Conservation (phyloP, 192 early-diverging fungal genomes). For the Coemansia sp. region DNA sequence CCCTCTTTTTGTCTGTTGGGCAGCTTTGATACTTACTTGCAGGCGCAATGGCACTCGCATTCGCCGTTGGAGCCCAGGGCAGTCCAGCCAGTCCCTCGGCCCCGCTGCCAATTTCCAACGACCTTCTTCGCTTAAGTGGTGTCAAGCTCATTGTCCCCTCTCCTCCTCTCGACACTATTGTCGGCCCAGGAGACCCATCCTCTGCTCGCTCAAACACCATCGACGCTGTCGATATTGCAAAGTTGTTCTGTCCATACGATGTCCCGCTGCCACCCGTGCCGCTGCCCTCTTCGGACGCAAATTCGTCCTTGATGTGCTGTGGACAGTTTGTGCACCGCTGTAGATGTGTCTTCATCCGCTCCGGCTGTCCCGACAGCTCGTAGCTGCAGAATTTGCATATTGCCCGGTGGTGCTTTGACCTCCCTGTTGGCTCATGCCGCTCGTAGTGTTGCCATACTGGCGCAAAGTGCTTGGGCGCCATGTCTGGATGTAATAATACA, state of each 20-base stretch:
- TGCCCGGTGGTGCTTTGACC: conserved; percentile 52
- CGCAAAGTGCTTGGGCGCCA: conserved; percentile 55
- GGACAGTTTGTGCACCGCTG: conserved; percentile 42
- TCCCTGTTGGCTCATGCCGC: conserved; percentile 49
- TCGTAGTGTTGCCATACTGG: conserved; percentile 52
- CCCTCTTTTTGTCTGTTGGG: background rate
- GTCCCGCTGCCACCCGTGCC: conserved; percentile 1
- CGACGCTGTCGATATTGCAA: conserved; percentile 7
- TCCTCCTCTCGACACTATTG: background rate
- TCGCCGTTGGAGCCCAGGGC: conserved; percentile 35
- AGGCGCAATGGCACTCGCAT: conserved; percentile 30
- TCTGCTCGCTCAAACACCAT: conserved; percentile 14
- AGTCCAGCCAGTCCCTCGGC: conserved; percentile 40
- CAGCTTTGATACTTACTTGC: conserved; percentile 21
- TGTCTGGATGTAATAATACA: background rate
- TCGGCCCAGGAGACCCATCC: conserved; percentile 2
- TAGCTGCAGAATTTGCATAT: conserved; percentile 48
- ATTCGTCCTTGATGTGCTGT: conserved; percentile 37
- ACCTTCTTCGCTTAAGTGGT: conserved; percentile 33
- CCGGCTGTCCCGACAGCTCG: conserved; percentile 51
- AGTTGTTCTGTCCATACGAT: conserved; percentile 10
- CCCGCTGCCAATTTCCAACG: conserved; percentile 27
- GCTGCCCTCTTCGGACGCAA: conserved; percentile 21
- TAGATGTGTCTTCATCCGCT: conserved; percentile 51
- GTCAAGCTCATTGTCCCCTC: background rate